phyloP scores from a whole-genome alignment of 2,329 filamentous ascomycete genomes.

The Leptographium flavum region DNA sequence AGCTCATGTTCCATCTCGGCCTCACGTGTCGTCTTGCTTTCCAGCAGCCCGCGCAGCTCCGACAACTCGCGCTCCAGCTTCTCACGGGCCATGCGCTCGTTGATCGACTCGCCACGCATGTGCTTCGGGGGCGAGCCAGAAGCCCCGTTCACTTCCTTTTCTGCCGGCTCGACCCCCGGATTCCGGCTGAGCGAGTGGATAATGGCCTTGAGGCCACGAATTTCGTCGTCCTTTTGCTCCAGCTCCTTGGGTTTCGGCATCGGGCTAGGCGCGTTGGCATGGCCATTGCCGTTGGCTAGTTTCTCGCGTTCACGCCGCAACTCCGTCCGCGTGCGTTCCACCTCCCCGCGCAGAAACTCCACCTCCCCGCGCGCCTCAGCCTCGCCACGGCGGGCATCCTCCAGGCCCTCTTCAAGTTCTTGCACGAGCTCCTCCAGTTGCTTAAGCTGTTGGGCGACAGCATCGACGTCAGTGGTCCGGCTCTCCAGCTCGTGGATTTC shows the following conservation, averaged over 20 bases:
- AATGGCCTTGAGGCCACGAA: slow-evolving; percentile 90
- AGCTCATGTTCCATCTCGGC: slow-evolving; percentile 78
- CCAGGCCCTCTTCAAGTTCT: slow-evolving; percentile 89
- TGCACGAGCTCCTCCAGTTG: slow-evolving; percentile 93
- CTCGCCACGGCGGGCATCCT: slow-evolving; percentile 86
- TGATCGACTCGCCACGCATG: slow-evolving; percentile 33
- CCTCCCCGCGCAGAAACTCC: slow-evolving; percentile 87
- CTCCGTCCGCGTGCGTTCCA: slow-evolving; percentile 81
- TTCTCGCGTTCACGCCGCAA: slow-evolving; percentile 71
- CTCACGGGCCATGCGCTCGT: slow-evolving; percentile 46
- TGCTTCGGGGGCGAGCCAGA: slow-evolving; percentile 19
- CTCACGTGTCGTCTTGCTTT: slow-evolving; percentile 59
- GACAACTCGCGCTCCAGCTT: slow-evolving; percentile 68
- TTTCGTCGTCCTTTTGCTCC: slow-evolving; percentile 93
- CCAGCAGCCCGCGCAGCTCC: slow-evolving; percentile 59
- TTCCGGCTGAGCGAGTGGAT: slow-evolving; percentile 88
- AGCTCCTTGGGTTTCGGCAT: slow-evolving; percentile 52
- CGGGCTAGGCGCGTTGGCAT: slow-evolving; percentile 24
- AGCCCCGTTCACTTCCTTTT: neutral
- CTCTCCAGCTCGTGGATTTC: slow-evolving; percentile 75
- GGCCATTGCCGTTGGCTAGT: slow-evolving; percentile 28
- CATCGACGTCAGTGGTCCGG: slow-evolving; percentile 77
- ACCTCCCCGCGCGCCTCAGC: slow-evolving; percentile 92
- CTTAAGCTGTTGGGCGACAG: slow-evolving; percentile 80
- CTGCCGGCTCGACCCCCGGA: slow-evolving; percentile 29